A percentile compares a stretch with the other conserved stretches of the same genome.
These are phyloP conservation scores for Pascua guehoae DNA, from an alignment of 1,284 basidiomycete species.

Conservation along the genomic window DNA sequence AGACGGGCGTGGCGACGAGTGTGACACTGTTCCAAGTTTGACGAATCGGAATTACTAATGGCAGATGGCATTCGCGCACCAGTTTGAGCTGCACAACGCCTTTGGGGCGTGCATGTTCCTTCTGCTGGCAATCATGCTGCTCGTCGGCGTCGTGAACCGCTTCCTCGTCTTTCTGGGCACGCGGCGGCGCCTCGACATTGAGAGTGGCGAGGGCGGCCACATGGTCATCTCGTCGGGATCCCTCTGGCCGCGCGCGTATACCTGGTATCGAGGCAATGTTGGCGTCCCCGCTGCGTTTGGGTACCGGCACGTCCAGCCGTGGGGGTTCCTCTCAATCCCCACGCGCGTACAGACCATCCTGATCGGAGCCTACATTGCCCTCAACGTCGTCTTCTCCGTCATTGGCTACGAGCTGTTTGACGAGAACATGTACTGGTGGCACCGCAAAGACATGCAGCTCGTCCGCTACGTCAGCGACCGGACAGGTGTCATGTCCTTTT, in stretches of 20 bases:
- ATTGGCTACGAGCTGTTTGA: conserved; percentile 57
- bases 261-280: neutral
- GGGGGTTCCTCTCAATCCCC: conserved; percentile 18
- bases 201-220: neutral
- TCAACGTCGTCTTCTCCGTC: conserved; percentile 42
- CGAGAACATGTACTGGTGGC: conserved; percentile 20
- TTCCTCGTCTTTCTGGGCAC: neutral
- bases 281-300: conserved; percentile 7
- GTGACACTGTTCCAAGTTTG: no score
- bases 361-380: conserved; percentile 23
- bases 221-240: neutral
- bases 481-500: conserved; percentile 30
- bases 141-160: conserved; percentile 20
- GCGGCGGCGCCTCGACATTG: neutral
- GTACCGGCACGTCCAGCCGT: conserved; percentile 20
- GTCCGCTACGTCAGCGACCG: conserved; percentile 23
- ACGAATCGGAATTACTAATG: neutral
- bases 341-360: conserved; percentile 24
- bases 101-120: conserved; percentile 27
- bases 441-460: conserved; percentile 10
- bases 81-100: conserved; percentile 20
- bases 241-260: neutral
- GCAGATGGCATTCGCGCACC: neutral
- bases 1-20: no score
- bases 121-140: conserved; percentile 15